Percentiles rank a stretch among this genome's conserved stretches.
phyloP scores from a whole-genome alignment of 768 basidiomycete genomes.

The Polyporus arcularius region DNA sequence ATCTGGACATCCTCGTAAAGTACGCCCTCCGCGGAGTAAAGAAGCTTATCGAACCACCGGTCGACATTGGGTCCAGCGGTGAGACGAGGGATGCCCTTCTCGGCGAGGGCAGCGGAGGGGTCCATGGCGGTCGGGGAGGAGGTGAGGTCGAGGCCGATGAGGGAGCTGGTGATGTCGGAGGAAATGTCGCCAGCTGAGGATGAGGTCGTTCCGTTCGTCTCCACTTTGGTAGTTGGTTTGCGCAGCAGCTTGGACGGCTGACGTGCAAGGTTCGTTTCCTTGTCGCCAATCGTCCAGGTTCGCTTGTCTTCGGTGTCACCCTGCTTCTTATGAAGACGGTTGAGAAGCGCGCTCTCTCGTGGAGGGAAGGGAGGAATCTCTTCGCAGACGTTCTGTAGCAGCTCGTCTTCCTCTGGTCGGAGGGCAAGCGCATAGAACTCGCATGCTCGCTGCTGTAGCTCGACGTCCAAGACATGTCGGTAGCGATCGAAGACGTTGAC shows the following conservation, averaged over 20 bases:
- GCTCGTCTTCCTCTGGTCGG: conserved; percentile 85
- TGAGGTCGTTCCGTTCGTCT: conserved; percentile 35
- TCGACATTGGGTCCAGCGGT: conserved; percentile 74
- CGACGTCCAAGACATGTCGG: conserved; percentile 95
- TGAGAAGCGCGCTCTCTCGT: conserved; percentile 86
- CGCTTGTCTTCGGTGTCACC: conserved; percentile 94
- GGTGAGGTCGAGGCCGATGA: conserved; percentile 75
- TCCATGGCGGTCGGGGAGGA: conserved; percentile 29
- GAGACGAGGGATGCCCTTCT: conserved; percentile 53
- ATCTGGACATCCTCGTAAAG: conserved; percentile 95
- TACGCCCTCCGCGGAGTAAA: conserved; percentile 79
- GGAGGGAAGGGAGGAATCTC: conserved; percentile 99
- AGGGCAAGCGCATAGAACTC: conserved; percentile 91
- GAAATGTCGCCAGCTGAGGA: conserved; percentile 35
- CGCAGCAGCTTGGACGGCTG: conserved; percentile 49
- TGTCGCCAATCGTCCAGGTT: conserved; percentile 95
- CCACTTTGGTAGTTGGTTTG: conserved; percentile 34
- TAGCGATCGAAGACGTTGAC: conserved; percentile 96
- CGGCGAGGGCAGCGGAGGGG: conserved; percentile 24
- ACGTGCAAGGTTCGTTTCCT: conserved; percentile 66
- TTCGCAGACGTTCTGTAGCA: conserved; percentile 93
- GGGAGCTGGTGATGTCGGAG: conserved; percentile 67
- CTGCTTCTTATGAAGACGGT: conserved; percentile 84
- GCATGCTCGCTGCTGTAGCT: conserved; percentile 97
- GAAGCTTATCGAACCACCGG: conserved; percentile 87